Base-by-base conservation (phyloP, 139 green algal genomes). In the Chlorokybus atmophyticus region DNA sequence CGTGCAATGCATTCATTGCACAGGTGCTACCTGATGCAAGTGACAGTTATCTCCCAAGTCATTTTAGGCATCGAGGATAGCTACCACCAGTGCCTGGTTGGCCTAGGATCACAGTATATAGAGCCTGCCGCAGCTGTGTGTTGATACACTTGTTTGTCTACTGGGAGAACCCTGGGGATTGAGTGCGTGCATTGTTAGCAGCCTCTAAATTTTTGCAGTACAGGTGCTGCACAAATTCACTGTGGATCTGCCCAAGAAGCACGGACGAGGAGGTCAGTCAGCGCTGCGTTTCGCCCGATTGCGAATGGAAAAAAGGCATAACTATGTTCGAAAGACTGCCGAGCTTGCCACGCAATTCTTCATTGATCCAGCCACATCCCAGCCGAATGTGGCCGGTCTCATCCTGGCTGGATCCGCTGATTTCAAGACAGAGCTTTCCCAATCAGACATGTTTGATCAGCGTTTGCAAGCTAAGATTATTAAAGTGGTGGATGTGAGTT, bases 231-330 rank as follows among this genome's bases (percentile, higher is more conserved):
- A 95, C 78, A 97, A 97, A 68, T 90, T 97, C 70, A 79, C 67
- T 21, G 90, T 98, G 8, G 90, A 98, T 49, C 75, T 98, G 55
- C 90, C 90, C 30, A 98, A 98, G 83, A 98, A 98, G 81, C 90
- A 98, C 82, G 90, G 90, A 3, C 67, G 90, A 60, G 71, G 71
- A 53, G 71, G 73, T 57, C 90, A 98, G 78, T 98, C 90, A 3
- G 90, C 90, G 52, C 80, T 98, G 64, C 90, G 90, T 75, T 98
- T 98, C 61, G 90, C 91, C 29, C 87, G 90, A 40, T 68, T 98
- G 65, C 86, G 90, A 35, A 75, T 96, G 62, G 90, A 98, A 75
- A 98, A 98, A 75, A 75, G 90, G 1, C 90, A 98, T 75, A 98
- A 98, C 77, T 98, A 98, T 64, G 87, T 98, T 23, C 82, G 89